Percentiles rank a stretch among this genome's conserved stretches.
Evolutionary conservation across 2,329 filamentous ascomycete species (phyloP).

Genomic region (Alternaria arborescens): DNA sequence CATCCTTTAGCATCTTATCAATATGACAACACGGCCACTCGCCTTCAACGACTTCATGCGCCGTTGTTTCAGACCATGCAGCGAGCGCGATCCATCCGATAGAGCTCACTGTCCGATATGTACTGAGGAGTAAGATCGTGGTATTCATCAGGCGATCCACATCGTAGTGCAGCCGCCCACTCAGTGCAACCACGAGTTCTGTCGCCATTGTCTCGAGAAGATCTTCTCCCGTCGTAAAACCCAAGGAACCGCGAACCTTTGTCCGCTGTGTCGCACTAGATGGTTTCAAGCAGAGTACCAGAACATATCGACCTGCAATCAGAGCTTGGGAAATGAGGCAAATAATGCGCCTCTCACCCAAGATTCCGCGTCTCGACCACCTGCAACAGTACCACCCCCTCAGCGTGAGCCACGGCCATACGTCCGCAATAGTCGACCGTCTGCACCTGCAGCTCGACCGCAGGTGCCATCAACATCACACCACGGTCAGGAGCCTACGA

Average conservation of each 20-base stretch:
- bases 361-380: background rate
- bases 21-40: background rate
- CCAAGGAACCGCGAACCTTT: background rate
- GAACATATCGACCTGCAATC: background rate
- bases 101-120: background rate
- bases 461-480: too few species aligned
- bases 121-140: background rate
- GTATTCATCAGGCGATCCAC: background rate
- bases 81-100: background rate
- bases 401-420: background rate
- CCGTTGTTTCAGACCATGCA: background rate
- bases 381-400: background rate
- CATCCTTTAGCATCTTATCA: background rate
- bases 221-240: background rate
- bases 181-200: slow-evolving; percentile 1
- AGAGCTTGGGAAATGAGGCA: background rate
- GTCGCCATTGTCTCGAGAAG: background rate
- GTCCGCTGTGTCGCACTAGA: background rate
- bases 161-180: background rate
- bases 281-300: background rate
- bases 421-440: background rate
- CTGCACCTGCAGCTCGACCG: background rate
- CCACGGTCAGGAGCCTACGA: background rate
- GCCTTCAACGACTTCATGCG: background rate
- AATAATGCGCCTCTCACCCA: background rate